Conservation (phyloP, 345 rosid species). For the Eucalyptus guilfoylei region DNA sequence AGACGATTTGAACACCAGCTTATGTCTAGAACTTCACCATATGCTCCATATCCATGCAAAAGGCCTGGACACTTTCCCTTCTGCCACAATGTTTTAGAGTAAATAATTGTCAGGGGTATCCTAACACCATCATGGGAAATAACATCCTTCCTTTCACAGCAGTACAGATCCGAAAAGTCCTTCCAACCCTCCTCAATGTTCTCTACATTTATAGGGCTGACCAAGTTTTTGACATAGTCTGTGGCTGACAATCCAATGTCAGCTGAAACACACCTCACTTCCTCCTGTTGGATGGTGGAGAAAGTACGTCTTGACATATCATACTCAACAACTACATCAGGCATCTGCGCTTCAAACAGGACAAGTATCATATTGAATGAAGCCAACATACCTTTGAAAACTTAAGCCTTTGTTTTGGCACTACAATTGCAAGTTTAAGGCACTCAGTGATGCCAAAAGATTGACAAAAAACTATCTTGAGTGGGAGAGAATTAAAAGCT, state of each 20-base stretch:
- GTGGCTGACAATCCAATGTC: slow-evolving; percentile 3
- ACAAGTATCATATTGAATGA: not conserved
- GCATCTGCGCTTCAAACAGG: slow-evolving; percentile 39
- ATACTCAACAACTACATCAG: slow-evolving; percentile 76
- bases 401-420: not conserved
- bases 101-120: slow-evolving; percentile 71
- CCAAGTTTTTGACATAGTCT: slow-evolving; percentile 4
- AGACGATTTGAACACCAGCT: slow-evolving; percentile 68
- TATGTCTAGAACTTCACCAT: slow-evolving; percentile 77
- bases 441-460: not conserved
- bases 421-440: not conserved
- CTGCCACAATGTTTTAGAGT: slow-evolving; percentile 53
- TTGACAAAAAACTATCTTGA: not conserved
- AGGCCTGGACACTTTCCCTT: slow-evolving; percentile 54
- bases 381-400: not conserved
- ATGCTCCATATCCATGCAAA: slow-evolving; percentile 78
- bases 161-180: slow-evolving; percentile 38
- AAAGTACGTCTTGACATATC: slow-evolving; percentile 47
- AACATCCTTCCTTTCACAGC: slow-evolving; percentile 65
- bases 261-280: slow-evolving; percentile 15
- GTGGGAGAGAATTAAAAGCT: not conserved
- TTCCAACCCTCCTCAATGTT: slow-evolving; percentile 25
- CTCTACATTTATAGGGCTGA: not conserved
- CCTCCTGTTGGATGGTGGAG: slow-evolving; percentile 60
- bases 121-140: slow-evolving; percentile 61